phyloP scores from a whole-genome alignment of 768 basidiomycete genomes.

The Boletus rubroflammeus region DNA sequence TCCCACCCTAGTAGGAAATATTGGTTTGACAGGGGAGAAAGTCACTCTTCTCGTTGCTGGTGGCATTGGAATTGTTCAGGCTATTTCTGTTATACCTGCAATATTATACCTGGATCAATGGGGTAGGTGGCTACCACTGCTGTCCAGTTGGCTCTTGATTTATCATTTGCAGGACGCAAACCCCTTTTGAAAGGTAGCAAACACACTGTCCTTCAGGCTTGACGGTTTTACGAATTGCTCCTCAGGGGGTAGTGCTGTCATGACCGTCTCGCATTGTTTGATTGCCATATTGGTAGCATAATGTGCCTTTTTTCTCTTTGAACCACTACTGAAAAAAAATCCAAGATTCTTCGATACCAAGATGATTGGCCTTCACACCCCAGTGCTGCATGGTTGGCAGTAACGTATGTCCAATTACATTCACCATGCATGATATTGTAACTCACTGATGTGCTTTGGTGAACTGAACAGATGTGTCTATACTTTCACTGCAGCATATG shows the following conservation, averaged over 20 bases:
- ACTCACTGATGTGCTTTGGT: neutral
- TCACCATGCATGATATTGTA: neutral
- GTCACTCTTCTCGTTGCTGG: slow-evolving; percentile 68
- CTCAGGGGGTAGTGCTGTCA: slow-evolving; percentile 55
- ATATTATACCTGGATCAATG: slow-evolving; percentile 66
- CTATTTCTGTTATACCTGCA: slow-evolving; percentile 70
- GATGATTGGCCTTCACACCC: slow-evolving; percentile 57
- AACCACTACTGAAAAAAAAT: neutral
- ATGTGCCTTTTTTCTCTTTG: neutral
- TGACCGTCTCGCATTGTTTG: slow-evolving; percentile 60
- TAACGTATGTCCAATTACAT: slow-evolving; percentile 43
- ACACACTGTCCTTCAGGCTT: neutral
- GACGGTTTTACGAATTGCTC: neutral
- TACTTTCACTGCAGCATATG: slow-evolving; percentile 73
- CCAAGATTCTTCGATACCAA: slow-evolving; percentile 47
- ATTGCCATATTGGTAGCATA: slow-evolving; percentile 59
- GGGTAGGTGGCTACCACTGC: slow-evolving; percentile 36
- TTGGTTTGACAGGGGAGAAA: slow-evolving; percentile 60
- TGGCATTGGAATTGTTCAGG: slow-evolving; percentile 76
- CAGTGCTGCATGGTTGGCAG: slow-evolving; percentile 63
- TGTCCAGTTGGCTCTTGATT: neutral
- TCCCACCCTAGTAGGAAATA: slow-evolving; percentile 60
- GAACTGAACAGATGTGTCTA: slow-evolving; percentile 53
- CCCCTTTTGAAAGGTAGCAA: slow-evolving; percentile 55
- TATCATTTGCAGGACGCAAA: slow-evolving; percentile 48